Evolutionary conservation across 2,329 filamentous ascomycete genomes (phyloP).

Genomic region (Stachybotrys elegans): DNA sequence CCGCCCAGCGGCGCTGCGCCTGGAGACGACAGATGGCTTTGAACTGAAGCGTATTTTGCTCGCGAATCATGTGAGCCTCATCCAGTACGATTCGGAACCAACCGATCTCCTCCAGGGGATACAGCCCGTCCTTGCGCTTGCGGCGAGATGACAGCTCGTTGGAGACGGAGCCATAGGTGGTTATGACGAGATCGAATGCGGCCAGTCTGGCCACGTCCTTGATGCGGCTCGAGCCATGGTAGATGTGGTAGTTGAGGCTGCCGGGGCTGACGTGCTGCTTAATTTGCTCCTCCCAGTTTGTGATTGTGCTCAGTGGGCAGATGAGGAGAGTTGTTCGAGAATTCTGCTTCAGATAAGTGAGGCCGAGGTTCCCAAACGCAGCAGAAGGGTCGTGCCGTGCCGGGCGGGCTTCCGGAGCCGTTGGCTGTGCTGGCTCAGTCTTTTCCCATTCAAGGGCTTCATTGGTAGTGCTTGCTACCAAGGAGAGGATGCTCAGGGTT

Average conservation of each 20-base stretch:
- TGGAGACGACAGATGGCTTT: conserved; percentile 77
- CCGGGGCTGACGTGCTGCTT: conserved; percentile 68
- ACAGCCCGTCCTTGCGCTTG: conserved; percentile 53
- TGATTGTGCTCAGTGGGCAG: conserved; percentile 83
- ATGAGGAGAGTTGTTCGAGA: conserved; percentile 78
- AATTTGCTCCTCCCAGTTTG: conserved; percentile 94
- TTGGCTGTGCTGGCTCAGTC: conserved; percentile 45
- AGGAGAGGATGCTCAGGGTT: conserved; percentile 77
- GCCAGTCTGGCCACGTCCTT: conserved; percentile 65
- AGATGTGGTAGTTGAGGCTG: conserved; percentile 69
- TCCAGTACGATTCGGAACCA: conserved; percentile 95
- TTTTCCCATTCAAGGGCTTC: conserved; percentile 59
- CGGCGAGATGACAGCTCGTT: conserved; percentile 67
- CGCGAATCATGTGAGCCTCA: conserved; percentile 91
- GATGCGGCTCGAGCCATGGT: conserved; percentile 75
- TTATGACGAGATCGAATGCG: conserved; percentile 78
- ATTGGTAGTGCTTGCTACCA: conserved; percentile 62
- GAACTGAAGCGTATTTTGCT: conserved; percentile 74
- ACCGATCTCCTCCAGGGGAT: conserved; percentile 70
- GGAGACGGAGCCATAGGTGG: conserved; percentile 84
- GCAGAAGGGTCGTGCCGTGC: conserved; percentile 23
- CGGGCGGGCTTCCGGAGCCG: conserved; percentile 33
- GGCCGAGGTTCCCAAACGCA: conserved; percentile 35
- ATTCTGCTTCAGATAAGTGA: conserved; percentile 57
- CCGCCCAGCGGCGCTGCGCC: conserved; percentile 83